Evolutionary conservation across 2,329 filamentous ascomycete genomes (phyloP).

Genomic region (Pseudofabraea citricarpa): DNA sequence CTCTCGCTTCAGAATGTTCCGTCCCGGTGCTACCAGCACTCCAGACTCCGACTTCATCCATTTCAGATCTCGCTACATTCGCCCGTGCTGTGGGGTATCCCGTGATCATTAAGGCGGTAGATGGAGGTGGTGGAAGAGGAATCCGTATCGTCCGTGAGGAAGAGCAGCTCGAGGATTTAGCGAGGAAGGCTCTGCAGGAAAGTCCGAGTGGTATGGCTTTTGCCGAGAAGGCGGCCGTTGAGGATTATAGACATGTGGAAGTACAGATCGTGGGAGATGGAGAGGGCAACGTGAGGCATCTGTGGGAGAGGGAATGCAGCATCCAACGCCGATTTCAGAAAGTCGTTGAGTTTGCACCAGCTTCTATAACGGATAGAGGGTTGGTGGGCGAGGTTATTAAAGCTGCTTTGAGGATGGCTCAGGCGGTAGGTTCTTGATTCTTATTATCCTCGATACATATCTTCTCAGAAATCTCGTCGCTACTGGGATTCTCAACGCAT

Average conservation of each 20-base stretch:
- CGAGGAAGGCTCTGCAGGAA: constrained; percentile 54
- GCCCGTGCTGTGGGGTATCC: constrained; percentile 33
- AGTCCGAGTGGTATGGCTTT: constrained; percentile 54
- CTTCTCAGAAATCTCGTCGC: neutral
- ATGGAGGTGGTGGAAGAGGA: constrained; percentile 62
- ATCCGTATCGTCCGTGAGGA: constrained; percentile 48
- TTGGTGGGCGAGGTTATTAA: constrained; percentile 27
- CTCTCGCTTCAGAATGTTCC: constrained; percentile 58
- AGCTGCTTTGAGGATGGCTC: constrained; percentile 48
- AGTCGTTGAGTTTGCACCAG: constrained; percentile 65
- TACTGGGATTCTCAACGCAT: too few species aligned
- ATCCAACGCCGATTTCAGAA: constrained; percentile 67
- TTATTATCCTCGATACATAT: neutral
- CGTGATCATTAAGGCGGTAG: constrained; percentile 56
- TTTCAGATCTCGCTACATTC: constrained; percentile 51
- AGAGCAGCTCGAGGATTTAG: constrained; percentile 46
- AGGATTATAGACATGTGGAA: constrained; percentile 61
- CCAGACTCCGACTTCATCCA: constrained; percentile 57
- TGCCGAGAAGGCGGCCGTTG: constrained; percentile 52
- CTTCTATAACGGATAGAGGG: constrained; percentile 51
- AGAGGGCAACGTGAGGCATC: constrained; percentile 48
- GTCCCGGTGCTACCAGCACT: constrained; percentile 72
- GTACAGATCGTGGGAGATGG: constrained; percentile 64
- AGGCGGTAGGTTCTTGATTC: constrained; percentile 31
- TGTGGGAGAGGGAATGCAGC: constrained; percentile 64